phyloP scores from a whole-genome alignment of 441 rosid species.

The Isatis lusitanica region DNA sequence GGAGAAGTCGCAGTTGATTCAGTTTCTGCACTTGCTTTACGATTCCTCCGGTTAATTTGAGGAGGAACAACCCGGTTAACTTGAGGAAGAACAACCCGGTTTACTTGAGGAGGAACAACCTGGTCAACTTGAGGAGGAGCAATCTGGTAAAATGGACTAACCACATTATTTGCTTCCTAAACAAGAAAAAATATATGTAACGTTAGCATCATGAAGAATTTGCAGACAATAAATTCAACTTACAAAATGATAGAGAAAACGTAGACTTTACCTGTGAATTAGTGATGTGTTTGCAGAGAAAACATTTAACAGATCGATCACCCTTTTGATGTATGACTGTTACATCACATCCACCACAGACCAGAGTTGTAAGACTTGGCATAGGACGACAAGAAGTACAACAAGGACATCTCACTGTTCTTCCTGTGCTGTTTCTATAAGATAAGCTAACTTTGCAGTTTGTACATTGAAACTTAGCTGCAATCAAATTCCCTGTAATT shows the following conservation, averaged over 20 bases:
- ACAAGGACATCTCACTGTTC: conserved; percentile 6
- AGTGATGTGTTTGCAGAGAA: conserved; percentile 23
- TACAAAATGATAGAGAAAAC: neutral
- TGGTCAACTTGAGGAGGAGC: neutral
- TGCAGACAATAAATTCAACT: neutral
- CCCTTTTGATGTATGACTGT: neutral
- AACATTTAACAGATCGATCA: conserved; percentile 33
- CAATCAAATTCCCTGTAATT: conserved; percentile 6
- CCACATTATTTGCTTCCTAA: neutral
- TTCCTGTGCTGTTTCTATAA: neutral
- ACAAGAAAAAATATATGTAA: neutral
- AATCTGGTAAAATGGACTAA: neutral
- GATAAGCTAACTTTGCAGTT: neutral
- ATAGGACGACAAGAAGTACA: neutral
- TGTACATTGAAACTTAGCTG: conserved; percentile 10
- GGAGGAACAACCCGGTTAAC: neutral
- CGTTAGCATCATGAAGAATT: neutral
- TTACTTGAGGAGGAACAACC: neutral
- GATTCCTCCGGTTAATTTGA: neutral
- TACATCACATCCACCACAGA: conserved; percentile 27
- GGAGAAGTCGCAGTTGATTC: conserved; percentile 28
- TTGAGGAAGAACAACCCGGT: neutral
- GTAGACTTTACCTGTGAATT: conserved; percentile 8
- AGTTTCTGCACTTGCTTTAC: neutral
- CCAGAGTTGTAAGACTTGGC: conserved; percentile 3